Conservation (phyloP, 805 yeast species). For the Hanseniaspora nectarophila region DNA sequence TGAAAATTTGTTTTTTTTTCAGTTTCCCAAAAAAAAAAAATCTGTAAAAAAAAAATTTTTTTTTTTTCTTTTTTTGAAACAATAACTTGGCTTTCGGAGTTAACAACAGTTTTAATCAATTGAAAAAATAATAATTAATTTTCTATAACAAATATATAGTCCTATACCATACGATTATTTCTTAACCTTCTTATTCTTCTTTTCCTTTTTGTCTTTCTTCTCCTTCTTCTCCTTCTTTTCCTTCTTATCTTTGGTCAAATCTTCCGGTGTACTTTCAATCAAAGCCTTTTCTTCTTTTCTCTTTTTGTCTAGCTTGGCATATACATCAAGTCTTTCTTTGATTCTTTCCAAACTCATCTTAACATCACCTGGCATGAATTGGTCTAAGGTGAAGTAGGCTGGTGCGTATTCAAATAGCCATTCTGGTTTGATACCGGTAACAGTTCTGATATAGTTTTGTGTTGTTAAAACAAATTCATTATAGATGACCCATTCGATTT, state of each 20-base stretch:
- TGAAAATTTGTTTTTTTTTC: background rate
- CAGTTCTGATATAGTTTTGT: slow-evolving; percentile 88
- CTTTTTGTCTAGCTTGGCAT: slow-evolving; percentile 27
- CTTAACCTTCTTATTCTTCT: slow-evolving; percentile 5
- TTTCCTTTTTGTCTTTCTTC: slow-evolving; percentile 6
- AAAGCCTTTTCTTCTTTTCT: slow-evolving; percentile 18
- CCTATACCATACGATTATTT: background rate
- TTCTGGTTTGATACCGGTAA: slow-evolving; percentile 79
- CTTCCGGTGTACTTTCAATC: slow-evolving; percentile 6
- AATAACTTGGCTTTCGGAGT: background rate
- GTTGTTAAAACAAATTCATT: slow-evolving; percentile 91
- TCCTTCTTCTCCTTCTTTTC: slow-evolving; percentile 12
- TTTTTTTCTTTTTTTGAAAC: background rate
- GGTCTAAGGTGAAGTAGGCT: slow-evolving; percentile 50
- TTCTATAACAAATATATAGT: background rate
- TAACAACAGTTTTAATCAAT: background rate
- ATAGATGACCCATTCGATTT: slow-evolving; percentile 86
- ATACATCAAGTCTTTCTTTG: slow-evolving; percentile 37
- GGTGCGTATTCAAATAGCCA: slow-evolving; percentile 77
- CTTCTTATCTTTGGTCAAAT: background rate
- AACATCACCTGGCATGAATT: slow-evolving; percentile 61
- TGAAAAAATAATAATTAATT: background rate
- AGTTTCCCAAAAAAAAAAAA: background rate
- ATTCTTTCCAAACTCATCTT: slow-evolving; percentile 56
- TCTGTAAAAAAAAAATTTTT: background rate